A percentile compares a stretch with the other conserved stretches of the same genome.
These are phyloP conservation scores for Melanomma pulvis-pyrius DNA, from an alignment of 495 filamentous ascomycete genomes.

Conservation along the genomic window DNA sequence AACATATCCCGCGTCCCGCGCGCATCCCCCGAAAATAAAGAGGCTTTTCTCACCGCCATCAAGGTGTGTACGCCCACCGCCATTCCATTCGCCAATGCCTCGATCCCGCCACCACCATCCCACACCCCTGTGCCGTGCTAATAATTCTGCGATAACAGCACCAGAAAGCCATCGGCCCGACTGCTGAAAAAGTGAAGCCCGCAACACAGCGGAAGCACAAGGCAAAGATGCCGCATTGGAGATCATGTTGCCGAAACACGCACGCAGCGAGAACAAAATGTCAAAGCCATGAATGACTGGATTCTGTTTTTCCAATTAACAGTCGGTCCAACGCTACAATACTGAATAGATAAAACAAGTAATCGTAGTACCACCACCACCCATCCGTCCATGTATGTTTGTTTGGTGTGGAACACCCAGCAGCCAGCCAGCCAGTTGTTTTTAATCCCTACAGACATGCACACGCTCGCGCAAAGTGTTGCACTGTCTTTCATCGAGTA, in stretches of 20 bases:
- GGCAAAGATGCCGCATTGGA: no score
- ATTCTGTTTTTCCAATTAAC: neutral
- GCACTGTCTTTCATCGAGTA: no score
- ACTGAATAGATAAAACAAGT: conserved; percentile 14
- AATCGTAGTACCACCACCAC: neutral
- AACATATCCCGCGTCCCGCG: no score
- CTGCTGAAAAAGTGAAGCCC: no score
- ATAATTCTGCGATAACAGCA: neutral
- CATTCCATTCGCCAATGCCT: neutral
- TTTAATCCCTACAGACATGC: neutral
- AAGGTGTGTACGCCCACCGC: neutral
- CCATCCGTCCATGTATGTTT: neutral
- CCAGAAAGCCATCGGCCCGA: neutral
- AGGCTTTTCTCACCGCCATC: neutral
- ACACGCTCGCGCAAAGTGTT: no score
- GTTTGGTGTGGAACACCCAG: neutral
- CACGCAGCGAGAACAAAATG: no score
- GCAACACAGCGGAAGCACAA: no score
- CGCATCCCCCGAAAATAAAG: neutral
- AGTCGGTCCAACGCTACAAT: conserved; percentile 7
- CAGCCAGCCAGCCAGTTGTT: neutral
- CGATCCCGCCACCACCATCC: neutral
- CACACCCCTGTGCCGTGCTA: no score
- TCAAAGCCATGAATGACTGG: no score
- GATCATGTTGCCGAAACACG: no score